Evolutionary conservation across 257 asterid species (phyloP).

Genomic region (Verbena officinalis): DNA sequence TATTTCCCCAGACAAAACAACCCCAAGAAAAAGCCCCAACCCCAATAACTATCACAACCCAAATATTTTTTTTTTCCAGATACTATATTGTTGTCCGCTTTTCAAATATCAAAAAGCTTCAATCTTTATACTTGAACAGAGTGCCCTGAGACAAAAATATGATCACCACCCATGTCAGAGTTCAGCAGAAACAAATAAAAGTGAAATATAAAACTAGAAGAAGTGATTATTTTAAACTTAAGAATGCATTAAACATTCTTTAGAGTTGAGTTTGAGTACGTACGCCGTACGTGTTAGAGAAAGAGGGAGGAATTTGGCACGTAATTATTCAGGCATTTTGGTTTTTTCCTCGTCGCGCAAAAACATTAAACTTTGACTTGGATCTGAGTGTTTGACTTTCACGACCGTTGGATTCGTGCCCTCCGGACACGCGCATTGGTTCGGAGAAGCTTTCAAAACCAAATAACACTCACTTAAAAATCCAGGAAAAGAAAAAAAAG

Average conservation of each 20-base stretch:
- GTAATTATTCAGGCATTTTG: constrained; percentile 47
- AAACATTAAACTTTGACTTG: constrained; percentile 81
- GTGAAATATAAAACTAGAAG: constrained; percentile 12
- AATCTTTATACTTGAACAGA: constrained; percentile 29
- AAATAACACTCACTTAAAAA: constrained; percentile 8
- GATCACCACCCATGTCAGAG: not conserved
- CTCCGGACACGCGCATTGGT: constrained; percentile 27
- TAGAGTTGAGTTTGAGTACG: constrained; percentile 24
- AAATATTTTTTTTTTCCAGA: too few species aligned
- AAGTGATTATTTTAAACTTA: constrained; percentile 1
- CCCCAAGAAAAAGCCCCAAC: constrained; percentile 28
- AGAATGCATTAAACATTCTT: not conserved
- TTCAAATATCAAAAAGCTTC: constrained; percentile 35
- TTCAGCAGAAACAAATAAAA: constrained; percentile 28
- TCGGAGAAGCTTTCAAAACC: constrained; percentile 32
- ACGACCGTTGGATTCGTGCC: not conserved
- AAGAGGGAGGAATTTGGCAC: not conserved
- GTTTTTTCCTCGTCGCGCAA: constrained; percentile 50
- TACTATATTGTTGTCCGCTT: too few species aligned
- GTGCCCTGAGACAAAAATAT: constrained; percentile 25
- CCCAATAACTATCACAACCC: constrained; percentile 29
- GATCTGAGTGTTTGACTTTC: constrained; percentile 45
- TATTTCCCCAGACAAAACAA: constrained; percentile 18
- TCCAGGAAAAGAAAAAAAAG: not conserved
- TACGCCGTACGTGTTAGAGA: constrained; percentile 18